phyloP scores from a whole-genome alignment of 2,329 filamentous ascomycete species.

The Intubia oerlemansii region DNA sequence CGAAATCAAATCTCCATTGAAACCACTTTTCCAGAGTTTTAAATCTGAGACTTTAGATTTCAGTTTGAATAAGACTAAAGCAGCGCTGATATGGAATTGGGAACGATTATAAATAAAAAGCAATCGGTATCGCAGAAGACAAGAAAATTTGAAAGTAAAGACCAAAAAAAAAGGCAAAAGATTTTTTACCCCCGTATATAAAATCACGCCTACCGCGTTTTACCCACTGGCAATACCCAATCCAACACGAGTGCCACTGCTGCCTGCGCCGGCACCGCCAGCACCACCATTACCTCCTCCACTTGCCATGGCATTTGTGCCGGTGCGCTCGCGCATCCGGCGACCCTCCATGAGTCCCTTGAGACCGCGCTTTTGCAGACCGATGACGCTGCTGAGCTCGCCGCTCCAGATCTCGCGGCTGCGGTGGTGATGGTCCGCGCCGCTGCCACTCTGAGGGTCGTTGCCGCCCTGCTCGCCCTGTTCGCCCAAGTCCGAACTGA shows the following conservation, averaged over 20 bases:
- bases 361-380: conserved; percentile 80
- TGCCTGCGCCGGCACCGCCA: background rate
- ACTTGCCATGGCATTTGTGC: conserved; percentile 16
- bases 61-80: too few relatives aligned
- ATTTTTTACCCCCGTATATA: too few relatives aligned
- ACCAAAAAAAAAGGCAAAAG: background rate
- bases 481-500: conserved; percentile 31
- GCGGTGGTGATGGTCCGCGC: too few relatives aligned
- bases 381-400: conserved; percentile 75
- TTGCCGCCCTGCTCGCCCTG: conserved; percentile 25
- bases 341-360: conserved; percentile 88
- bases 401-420: conserved; percentile 44
- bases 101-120: background rate
- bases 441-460: conserved; percentile 19
- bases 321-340: conserved; percentile 54
- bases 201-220: too few relatives aligned
- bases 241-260: conserved; percentile 4
- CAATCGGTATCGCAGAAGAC: too few relatives aligned
- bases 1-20: too few relatives aligned
- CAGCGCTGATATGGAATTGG: too few relatives aligned
- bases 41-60: too few relatives aligned
- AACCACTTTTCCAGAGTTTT: too few relatives aligned
- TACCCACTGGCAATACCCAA: conserved; percentile 8
- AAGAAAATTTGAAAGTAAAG: background rate
- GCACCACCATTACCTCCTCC: background rate